Conservation (phyloP, 176 grass and related monocot species). For the Thalia dealbata region DNA sequence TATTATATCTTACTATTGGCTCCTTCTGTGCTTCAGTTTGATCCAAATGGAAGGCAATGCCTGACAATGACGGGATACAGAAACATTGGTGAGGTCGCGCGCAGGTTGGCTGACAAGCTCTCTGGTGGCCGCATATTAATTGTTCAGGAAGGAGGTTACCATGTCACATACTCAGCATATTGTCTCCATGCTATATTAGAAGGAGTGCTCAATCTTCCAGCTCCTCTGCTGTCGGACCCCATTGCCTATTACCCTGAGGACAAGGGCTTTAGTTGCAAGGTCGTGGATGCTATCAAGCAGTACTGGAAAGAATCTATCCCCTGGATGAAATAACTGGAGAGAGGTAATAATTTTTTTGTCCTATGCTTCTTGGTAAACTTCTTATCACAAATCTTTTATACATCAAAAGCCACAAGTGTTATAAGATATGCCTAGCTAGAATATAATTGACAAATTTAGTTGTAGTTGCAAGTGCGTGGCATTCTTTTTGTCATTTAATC, state of each 20-base stretch:
- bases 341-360: background rate
- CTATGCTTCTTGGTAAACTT: background rate
- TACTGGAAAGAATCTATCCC: slow-evolving; percentile 67
- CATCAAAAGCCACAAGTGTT: no score
- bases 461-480: no score
- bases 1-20: slow-evolving; percentile 3
- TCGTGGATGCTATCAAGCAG: slow-evolving; percentile 50
- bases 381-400: background rate
- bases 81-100: slow-evolving; percentile 48
- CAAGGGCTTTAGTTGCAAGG: slow-evolving; percentile 36
- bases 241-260: slow-evolving; percentile 79
- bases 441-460: no score
- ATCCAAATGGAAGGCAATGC: slow-evolving; percentile 92
- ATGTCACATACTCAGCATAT: slow-evolving; percentile 76
- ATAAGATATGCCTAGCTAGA: no score
- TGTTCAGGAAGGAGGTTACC: slow-evolving; percentile 88
- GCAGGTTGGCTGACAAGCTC: slow-evolving; percentile 34
- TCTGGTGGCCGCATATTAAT: slow-evolving; percentile 47
- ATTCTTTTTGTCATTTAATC: no score
- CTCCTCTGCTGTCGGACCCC: slow-evolving; percentile 53
- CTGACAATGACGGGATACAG: slow-evolving; percentile 72
- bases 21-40: slow-evolving; percentile 42
- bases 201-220: slow-evolving; percentile 51
- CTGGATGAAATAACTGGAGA: slow-evolving; percentile 49
- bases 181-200: slow-evolving; percentile 79